These are phyloP conservation scores for Xerocomus brunneocitrinus DNA, from an alignment of 768 basidiomycete genomes.

Conservation along the genomic window DNA sequence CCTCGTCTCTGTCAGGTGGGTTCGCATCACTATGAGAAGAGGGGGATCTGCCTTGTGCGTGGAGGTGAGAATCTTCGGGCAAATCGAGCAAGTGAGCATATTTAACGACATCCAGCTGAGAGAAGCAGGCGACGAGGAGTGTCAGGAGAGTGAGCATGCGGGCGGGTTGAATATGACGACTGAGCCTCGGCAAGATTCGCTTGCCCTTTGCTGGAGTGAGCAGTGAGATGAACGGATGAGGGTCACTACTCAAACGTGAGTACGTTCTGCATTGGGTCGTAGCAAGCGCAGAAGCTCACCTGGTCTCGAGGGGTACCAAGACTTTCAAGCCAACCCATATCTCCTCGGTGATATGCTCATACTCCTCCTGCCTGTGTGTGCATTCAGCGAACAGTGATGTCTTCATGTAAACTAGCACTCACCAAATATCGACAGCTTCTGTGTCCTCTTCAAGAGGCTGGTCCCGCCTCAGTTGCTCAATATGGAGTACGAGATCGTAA, in stretches of 20 bases:
- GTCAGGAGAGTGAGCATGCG: conserved; percentile 86
- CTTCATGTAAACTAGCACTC: conserved; percentile 13
- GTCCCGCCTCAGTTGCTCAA: conserved; percentile 81
- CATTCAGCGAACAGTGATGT: conserved; percentile 1
- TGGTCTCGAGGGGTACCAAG: conserved; percentile 91
- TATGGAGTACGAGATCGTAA: conserved; percentile 77
- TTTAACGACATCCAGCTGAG: conserved; percentile 86
- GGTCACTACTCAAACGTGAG: conserved; percentile 51
- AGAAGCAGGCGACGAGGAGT: conserved; percentile 90
- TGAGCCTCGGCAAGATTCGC: conserved; percentile 81
- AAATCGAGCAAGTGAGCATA: conserved; percentile 70
- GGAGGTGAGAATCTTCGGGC: conserved; percentile 48
- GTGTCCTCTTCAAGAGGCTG: conserved; percentile 58
- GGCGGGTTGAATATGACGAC: conserved; percentile 73
- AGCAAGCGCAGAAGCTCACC: conserved; percentile 41
- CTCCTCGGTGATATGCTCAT: conserved; percentile 54
- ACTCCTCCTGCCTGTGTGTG: conserved; percentile 50
- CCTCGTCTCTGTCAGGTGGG: conserved; percentile 51
- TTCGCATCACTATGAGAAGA: conserved; percentile 12
- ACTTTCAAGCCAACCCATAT: conserved; percentile 82
- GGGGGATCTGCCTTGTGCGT: conserved; percentile 17
- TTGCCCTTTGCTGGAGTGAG: conserved; percentile 89
- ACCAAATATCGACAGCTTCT: conserved; percentile 45
- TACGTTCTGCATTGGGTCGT: not conserved
- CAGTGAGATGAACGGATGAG: conserved; percentile 95